These are phyloP conservation scores for Trichoderma sp. DNA, from an alignment of 2,329 filamentous ascomycete genomes.

Conservation along the genomic window DNA sequence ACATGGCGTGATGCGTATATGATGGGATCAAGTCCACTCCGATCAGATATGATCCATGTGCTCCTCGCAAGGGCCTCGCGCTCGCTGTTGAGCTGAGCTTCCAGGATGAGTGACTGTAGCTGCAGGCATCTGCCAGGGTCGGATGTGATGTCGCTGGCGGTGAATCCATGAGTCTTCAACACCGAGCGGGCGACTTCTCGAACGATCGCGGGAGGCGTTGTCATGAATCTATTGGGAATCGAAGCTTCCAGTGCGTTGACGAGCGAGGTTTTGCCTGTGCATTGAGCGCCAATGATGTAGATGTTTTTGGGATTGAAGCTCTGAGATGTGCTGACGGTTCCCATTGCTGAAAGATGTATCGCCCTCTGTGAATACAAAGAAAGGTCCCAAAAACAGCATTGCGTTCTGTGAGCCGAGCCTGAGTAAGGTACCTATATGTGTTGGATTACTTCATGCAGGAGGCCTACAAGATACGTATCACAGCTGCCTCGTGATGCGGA, in stretches of 20 bases:
- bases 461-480: conserved; percentile 18
- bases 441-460: conserved; percentile 7
- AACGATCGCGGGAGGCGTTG: conserved; percentile 36
- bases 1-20: conserved; percentile 43
- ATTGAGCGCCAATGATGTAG: conserved; percentile 50
- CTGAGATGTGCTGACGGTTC: neutral
- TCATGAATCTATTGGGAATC: conserved; percentile 30
- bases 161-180: conserved; percentile 40
- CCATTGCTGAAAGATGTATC: neutral
- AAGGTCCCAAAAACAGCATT: too few species aligned
- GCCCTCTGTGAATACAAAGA: too few species aligned
- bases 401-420: too few species aligned
- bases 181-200: conserved; percentile 45
- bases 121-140: conserved; percentile 37
- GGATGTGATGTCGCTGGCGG: conserved; percentile 39
- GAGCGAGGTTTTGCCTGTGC: conserved; percentile 51
- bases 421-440: too few species aligned
- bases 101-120: conserved; percentile 45
- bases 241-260: conserved; percentile 39
- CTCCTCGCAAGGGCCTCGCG: conserved; percentile 24
- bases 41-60: conserved; percentile 47
- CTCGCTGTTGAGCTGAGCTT: conserved; percentile 42
- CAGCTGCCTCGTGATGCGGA: conserved; percentile 6
- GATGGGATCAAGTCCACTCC: conserved; percentile 48
- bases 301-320: conserved; percentile 32